phyloP scores from a whole-genome alignment of 2,329 filamentous ascomycete genomes.

The Thelonectria discophora region DNA sequence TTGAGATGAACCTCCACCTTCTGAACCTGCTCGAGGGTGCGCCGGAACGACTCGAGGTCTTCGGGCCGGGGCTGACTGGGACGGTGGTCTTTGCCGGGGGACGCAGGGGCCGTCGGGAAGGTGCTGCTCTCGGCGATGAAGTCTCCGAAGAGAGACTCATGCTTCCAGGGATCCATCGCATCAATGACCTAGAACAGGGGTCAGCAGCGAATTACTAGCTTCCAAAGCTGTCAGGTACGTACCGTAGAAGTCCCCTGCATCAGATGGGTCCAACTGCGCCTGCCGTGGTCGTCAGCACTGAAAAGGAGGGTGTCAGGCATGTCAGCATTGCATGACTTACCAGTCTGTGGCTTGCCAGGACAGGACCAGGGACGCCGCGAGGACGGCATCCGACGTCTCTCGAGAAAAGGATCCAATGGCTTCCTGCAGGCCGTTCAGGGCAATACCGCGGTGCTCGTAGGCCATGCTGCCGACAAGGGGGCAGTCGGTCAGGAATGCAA shows the following conservation, averaged over 20 bases:
- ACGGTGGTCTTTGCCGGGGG: slow-evolving; percentile 68
- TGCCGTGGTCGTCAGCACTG: slow-evolving; percentile 54
- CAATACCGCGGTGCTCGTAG: slow-evolving; percentile 86
- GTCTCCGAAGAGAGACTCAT: slow-evolving; percentile 85
- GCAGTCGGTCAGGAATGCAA: slow-evolving; percentile 89
- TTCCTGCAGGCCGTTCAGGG: slow-evolving; percentile 86
- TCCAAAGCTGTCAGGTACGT: slow-evolving; percentile 50
- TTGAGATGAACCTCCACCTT: slow-evolving; percentile 74
- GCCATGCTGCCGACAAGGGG: slow-evolving; percentile 86
- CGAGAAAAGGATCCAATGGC: slow-evolving; percentile 86
- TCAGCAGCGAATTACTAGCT: slow-evolving; percentile 29
- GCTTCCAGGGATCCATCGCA: slow-evolving; percentile 90
- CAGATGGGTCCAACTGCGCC: slow-evolving; percentile 91
- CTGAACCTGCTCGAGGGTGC: slow-evolving; percentile 72
- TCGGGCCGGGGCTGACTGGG: slow-evolving; percentile 73
- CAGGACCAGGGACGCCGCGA: slow-evolving; percentile 89
- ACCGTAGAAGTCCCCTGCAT: slow-evolving; percentile 92
- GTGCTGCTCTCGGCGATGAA: slow-evolving; percentile 84
- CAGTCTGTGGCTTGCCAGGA: slow-evolving; percentile 98
- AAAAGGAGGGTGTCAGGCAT: neutral
- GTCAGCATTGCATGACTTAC: slow-evolving; percentile 61
- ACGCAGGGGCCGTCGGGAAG: slow-evolving; percentile 72
- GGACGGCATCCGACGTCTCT: slow-evolving; percentile 87
- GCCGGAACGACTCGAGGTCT: slow-evolving; percentile 73
- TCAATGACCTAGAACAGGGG: slow-evolving; percentile 73